Base-by-base conservation (phyloP, 2,329 filamentous ascomycete species). In the Paracoccidioides brasiliensis region DNA sequence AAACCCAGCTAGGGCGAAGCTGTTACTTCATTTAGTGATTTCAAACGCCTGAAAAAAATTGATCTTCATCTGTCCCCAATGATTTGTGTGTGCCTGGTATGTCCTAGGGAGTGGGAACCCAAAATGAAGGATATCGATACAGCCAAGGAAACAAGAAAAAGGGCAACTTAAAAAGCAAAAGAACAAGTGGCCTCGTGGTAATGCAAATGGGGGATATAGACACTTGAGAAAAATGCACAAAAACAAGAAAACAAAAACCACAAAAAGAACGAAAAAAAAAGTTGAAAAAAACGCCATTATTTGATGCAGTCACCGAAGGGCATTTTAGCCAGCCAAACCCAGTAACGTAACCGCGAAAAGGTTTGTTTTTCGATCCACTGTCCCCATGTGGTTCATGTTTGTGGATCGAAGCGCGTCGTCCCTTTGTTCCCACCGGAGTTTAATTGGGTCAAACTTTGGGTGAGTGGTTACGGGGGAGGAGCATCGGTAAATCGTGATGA, bases 121-220 rank as follows among this genome's bases (percentile, higher is more conserved):
- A 22, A 22, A 1, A 22, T 22, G 22, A 22, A 22, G 22, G 22
- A 22, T 10, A 28, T 32, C 12, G 41, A 22, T 30, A 7, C 22
- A 14, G 30, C 32, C 30, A 35, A 14, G 40, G 14, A 42, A 5
- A 10, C 7, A 12, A 5, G 14, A 35, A 15, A 37, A 48, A 15
- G 12, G 15, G 15, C 14, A 35, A 48, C 38, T 15, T 9, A 28
- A 41, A 51, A 7, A 10, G 15, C n/a, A 38, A 38, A 15, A 15
- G 5, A 50, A 38, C 33, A 22, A 38, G 22, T 8, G 22, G 33
- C 35, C 35, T 51, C 48, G n/a, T 51, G 35, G 40, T 51, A 51
- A 51, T 51, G 48, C 48, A 40, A 12, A 41, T 28, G 48, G 48
- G 43, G 48, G 48, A 51, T 51, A 51, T 51, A 14, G 35, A 51